Base-by-base conservation (phyloP, 2,329 filamentous ascomycete genomes). In the Colletotrichum noveboracense region DNA sequence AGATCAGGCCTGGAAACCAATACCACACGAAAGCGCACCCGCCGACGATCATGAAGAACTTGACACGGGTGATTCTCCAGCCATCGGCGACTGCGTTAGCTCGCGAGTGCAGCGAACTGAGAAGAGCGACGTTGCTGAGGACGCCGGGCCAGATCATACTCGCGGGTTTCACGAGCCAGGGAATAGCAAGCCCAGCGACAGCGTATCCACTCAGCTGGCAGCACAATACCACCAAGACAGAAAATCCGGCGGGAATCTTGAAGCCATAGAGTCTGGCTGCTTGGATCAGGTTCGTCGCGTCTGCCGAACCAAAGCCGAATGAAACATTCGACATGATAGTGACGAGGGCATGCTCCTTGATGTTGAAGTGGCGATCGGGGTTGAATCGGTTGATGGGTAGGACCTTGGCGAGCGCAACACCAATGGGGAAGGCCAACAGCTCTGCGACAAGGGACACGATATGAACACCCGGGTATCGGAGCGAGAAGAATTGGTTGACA, bases 181-280 rank as follows among this genome's bases (percentile, higher is more conserved):
- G 82, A 16, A 85, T 83, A 5, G 80, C 80, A 4, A 87, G 65
- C 4, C 74, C 88, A 9, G 88, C 87, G 66, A 88, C 81, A 9
- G 87, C 88, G 74, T 88, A 88, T n/a, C 88, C 87, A 58, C 89
- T 86, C 66, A 87, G 85, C 74, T 89, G 87, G n/a, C 87, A 88
- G 5, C 83, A 84, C 14, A 89, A 78, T 1, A 83, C 85, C n/a
- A 88, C 82, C n/a, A 88, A 77, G 10, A 88, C 62, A 26, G 69
- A 72, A 9, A 72, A 64, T 2, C 69, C 73, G 6, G 69, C 43
- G 83, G 78, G 87, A 84, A 79, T 88, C 88, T 4, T 78, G 79
- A 72, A 87, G 85, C 38, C 81, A 80, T 30, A 84, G 82, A 10
- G 85, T 85, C 69, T 86, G 87, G 73, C 69, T 3, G 78, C 76